Evolutionary conservation across 2,329 filamentous ascomycete genomes (phyloP), one percentile per base, ranked within the genome.

Genomic region (Aspergillus arachidicola): DNA sequence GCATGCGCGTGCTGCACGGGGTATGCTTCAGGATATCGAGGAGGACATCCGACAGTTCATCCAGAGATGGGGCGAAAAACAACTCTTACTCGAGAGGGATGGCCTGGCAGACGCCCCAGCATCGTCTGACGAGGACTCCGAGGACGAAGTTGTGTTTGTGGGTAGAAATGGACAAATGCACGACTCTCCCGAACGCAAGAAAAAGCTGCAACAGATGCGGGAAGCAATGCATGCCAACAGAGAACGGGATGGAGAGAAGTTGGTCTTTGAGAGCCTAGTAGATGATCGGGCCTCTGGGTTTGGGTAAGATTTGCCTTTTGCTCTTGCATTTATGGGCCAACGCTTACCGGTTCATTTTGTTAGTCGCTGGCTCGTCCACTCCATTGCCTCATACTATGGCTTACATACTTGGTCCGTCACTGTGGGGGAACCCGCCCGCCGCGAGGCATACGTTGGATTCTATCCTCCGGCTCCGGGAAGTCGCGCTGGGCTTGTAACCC

Each of bases 71-170:
- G 85, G 87, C 64, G 76, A 81, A 51, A 79, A 80, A 36, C 85
- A 87, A 60, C 77, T 80, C 28, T 76, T 83, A 66, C 77, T 83
- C 16, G 76, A 73, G 41, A 79, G 79, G 59, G 80, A 84, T 56
- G 80, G 80, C 48, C 73, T 81, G 60, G 78, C 81, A 11, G 79
- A 82, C 67, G 77, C 80, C 1, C 77, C 81, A 34, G 74, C 77
- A 16, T 66, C 70, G 32, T 73, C 69, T 9, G 71, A 70, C 19
- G 83, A 85, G 59, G 83, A 83, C 46, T 85, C 86, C 34, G 93
- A 96, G 65, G 93, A 97, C 66, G 93, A 97, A 79, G 93, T 97
- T 68, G 93, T 97, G 12, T 97, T 97, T 76, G 88, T 96, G 6
- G 94, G 92, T 1, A 82, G 87, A 11, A 86, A 88, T 61, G 85